Percentiles rank a stretch among this genome's conserved stretches.
phyloP scores from a whole-genome alignment of 208 protist genomes.

The Leishmania amazonensis region DNA sequence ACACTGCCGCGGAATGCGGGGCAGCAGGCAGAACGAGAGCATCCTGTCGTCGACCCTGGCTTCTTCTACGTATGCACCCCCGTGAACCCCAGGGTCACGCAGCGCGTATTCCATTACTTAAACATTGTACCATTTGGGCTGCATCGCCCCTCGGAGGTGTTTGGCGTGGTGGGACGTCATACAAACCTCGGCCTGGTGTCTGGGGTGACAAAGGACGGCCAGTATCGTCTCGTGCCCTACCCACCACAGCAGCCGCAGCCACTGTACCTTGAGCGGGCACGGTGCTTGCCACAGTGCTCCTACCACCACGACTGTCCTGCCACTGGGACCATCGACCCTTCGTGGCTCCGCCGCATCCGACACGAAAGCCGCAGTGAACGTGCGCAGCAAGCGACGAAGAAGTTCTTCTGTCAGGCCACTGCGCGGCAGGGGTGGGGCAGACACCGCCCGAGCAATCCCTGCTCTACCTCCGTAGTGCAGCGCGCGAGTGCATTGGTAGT shows the following conservation, averaged over 20 bases:
- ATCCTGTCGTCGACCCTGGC: neutral
- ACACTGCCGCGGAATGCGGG: neutral
- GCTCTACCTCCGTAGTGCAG: slow-evolving; percentile 4
- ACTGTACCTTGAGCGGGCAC: slow-evolving; percentile 22
- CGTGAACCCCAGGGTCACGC: slow-evolving; percentile 27
- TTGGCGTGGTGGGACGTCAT: slow-evolving; percentile 57
- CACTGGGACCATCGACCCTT: slow-evolving; percentile 10
- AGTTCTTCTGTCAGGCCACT: slow-evolving; percentile 9
- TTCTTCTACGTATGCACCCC: slow-evolving; percentile 54
- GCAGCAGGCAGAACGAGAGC: neutral
- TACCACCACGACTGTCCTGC: slow-evolving; percentile 14
- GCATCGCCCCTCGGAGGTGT: slow-evolving; percentile 44
- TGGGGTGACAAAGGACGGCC: slow-evolving; percentile 38
- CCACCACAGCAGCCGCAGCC: neutral
- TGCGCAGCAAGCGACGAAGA: slow-evolving; percentile 4
- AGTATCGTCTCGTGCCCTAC: slow-evolving; percentile 53
- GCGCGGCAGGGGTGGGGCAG: slow-evolving; percentile 4
- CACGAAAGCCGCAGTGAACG: slow-evolving; percentile 17
- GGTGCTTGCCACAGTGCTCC: slow-evolving; percentile 9
- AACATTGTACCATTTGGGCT: slow-evolving; percentile 71
- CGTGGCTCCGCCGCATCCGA: slow-evolving; percentile 19
- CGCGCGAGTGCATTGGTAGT: neutral
- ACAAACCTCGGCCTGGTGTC: slow-evolving; percentile 56
- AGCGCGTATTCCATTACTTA: slow-evolving; percentile 56
- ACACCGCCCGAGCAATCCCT: slow-evolving; percentile 9